Percentiles rank a stretch among this genome's conserved stretches.
Evolutionary conservation across 2,329 filamentous ascomycete genomes (phyloP).

Genomic region (Alternaria infectoria): DNA sequence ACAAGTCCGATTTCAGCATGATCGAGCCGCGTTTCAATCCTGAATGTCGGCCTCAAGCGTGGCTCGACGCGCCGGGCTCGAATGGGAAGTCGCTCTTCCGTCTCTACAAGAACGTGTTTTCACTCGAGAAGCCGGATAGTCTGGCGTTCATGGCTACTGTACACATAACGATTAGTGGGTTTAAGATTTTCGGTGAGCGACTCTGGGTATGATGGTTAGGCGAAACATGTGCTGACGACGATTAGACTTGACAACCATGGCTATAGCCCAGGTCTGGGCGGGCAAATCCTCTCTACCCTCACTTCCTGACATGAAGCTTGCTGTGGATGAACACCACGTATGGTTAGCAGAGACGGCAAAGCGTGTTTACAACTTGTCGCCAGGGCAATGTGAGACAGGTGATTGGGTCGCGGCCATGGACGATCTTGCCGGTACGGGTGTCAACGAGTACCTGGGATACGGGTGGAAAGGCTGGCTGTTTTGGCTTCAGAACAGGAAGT

Average conservation of each 20-base stretch:
- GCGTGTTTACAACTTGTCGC: slow-evolving; percentile 41
- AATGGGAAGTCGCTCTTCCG: slow-evolving; percentile 42
- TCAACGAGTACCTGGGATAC: slow-evolving; percentile 53
- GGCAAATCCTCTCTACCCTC: slow-evolving; percentile 49
- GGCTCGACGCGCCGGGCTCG: slow-evolving; percentile 25
- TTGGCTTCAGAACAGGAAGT: slow-evolving; percentile 48
- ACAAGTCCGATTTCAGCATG: slow-evolving; percentile 36
- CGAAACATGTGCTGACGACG: neutral
- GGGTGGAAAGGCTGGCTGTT: slow-evolving; percentile 51
- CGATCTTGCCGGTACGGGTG: slow-evolving; percentile 50
- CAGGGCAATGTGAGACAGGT: slow-evolving; percentile 22
- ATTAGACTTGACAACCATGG: slow-evolving; percentile 54
- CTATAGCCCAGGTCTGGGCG: slow-evolving; percentile 54
- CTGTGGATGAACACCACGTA: slow-evolving; percentile 16
- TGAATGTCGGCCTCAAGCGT: slow-evolving; percentile 21
- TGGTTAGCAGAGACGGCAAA: slow-evolving; percentile 43
- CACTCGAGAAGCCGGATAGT: slow-evolving; percentile 51
- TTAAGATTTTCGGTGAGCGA: slow-evolving; percentile 18
- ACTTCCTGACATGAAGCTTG: slow-evolving; percentile 36
- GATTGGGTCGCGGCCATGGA: slow-evolving; percentile 52
- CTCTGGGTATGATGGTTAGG: neutral
- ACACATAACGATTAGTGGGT: slow-evolving; percentile 46
- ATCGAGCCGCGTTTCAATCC: slow-evolving; percentile 29
- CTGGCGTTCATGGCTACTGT: slow-evolving; percentile 52
- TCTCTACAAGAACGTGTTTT: slow-evolving; percentile 56